phyloP scores from a whole-genome alignment of 2,329 filamentous ascomycete species.

The Colletotrichum lupini region DNA sequence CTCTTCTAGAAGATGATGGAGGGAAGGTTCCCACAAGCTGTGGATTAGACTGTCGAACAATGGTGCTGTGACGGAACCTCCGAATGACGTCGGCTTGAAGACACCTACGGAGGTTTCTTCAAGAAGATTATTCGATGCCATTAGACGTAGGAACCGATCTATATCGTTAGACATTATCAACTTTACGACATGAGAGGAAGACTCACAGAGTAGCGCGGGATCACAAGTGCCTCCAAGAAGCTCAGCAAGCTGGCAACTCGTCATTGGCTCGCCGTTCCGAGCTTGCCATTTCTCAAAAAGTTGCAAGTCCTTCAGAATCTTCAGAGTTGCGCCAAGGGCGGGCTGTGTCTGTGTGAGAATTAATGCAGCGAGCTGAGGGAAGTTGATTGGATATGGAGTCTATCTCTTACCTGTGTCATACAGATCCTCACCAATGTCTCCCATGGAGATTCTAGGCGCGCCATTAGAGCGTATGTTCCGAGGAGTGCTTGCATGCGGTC shows the following conservation, averaged over 20 bases:
- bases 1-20: too few species aligned
- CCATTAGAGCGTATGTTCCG: constrained; percentile 7
- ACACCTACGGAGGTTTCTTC: not conserved
- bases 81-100: constrained; percentile 5
- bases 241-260: not conserved
- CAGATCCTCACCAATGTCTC: constrained; percentile 8
- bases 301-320: not conserved
- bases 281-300: constrained; percentile 12
- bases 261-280: not conserved
- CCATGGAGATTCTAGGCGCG: constrained; percentile 16
- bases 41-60: not conserved
- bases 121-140: not conserved
- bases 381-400: too few species aligned
- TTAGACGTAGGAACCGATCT: constrained; percentile 11
- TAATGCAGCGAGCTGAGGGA: fast-evolving
- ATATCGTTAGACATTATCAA: not conserved
- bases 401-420: constrained; percentile 1
- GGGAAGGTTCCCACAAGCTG: not conserved
- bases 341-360: not conserved
- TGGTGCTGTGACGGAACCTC: not conserved
- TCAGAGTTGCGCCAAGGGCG: constrained; percentile 4
- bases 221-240: not conserved
- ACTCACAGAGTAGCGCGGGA: not conserved
- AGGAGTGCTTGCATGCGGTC: constrained; percentile 6
- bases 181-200: too few species aligned